Conservation (phyloP, 768 basidiomycete species). For the Mycena venus region DNA sequence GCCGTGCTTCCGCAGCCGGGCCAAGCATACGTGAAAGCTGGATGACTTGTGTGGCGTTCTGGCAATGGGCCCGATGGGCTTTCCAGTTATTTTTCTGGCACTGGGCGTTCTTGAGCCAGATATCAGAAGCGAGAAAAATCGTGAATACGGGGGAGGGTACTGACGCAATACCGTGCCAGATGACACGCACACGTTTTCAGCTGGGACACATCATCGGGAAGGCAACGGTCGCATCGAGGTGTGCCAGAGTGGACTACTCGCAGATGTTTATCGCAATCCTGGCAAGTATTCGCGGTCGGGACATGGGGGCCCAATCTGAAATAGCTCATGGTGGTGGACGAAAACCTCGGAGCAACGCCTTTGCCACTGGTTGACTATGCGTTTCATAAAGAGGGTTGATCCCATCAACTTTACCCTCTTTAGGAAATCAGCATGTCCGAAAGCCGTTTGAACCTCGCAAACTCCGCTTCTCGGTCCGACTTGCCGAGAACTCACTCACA, state of each 20-base stretch:
- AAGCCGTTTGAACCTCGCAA: background rate
- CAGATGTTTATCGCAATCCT: constrained; percentile 13
- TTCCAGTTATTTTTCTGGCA: constrained; percentile 15
- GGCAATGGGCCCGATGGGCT: background rate
- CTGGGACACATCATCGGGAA: constrained; percentile 7
- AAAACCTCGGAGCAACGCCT: background rate
- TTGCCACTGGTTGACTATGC: too few relatives aligned
- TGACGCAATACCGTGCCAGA: constrained; percentile 12
- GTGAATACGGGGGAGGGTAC: background rate
- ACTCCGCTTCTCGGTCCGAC: background rate
- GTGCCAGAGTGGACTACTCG: background rate
- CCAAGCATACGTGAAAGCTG: background rate
- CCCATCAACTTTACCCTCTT: background rate
- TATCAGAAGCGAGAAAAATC: background rate
- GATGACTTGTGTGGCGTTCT: background rate
- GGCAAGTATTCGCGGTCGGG: constrained; percentile 14
- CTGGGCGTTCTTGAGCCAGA: constrained; percentile 1
- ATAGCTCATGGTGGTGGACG: background rate
- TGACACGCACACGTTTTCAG: constrained; percentile 15
- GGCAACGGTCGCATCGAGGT: constrained; percentile 19
- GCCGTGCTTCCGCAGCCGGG: constrained; percentile 5
- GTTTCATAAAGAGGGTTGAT: background rate
- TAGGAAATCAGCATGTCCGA: too few relatives aligned
- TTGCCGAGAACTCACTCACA: background rate
- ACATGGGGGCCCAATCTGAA: background rate